A percentile compares a stretch with the other conserved stretches of the same genome.
Evolutionary conservation across 768 basidiomycete species (phyloP).

Genomic region (Tylopilus sp.): DNA sequence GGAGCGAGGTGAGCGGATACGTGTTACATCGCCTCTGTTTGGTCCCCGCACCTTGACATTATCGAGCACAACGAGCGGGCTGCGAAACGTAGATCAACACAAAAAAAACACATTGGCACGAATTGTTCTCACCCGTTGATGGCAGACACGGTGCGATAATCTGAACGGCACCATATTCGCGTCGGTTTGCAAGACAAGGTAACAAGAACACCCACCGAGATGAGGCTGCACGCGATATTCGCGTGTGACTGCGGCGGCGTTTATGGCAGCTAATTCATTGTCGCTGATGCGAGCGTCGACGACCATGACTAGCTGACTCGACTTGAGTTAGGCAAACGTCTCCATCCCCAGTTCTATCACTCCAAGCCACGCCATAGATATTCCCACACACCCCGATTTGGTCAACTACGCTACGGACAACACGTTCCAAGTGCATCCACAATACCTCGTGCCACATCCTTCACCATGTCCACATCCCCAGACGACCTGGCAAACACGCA

Average conservation of each 20-base stretch:
- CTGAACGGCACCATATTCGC: constrained; percentile 48
- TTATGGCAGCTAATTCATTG: constrained; percentile 72
- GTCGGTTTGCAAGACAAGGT: constrained; percentile 3
- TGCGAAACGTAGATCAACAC: constrained; percentile 28
- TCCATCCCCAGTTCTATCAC: too few relatives aligned
- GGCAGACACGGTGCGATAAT: constrained; percentile 97
- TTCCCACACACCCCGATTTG: constrained; percentile 26
- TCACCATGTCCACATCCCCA: constrained; percentile 35
- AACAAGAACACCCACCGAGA: constrained; percentile 52
- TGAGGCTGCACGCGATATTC: constrained; percentile 89
- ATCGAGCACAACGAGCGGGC: constrained; percentile 94
- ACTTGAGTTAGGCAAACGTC: too few relatives aligned
- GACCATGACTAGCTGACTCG: constrained; percentile 36
- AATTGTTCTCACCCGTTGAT: constrained; percentile 84
- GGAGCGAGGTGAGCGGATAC: constrained; percentile 18
- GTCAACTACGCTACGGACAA: constrained; percentile 7
- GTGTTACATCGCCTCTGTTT: too few relatives aligned
- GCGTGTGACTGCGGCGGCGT: constrained; percentile 84
- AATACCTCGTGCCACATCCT: constrained; percentile 41
- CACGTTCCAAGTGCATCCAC: constrained; percentile 35
- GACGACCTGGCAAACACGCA: constrained; percentile 46
- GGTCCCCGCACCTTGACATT: constrained; percentile 84
- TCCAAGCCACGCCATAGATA: constrained; percentile 3
- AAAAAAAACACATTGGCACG: not conserved
- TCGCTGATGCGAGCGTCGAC: constrained; percentile 63